Conservation (phyloP, 2,329 filamentous ascomycete species). For the Pyricularia sp. region DNA sequence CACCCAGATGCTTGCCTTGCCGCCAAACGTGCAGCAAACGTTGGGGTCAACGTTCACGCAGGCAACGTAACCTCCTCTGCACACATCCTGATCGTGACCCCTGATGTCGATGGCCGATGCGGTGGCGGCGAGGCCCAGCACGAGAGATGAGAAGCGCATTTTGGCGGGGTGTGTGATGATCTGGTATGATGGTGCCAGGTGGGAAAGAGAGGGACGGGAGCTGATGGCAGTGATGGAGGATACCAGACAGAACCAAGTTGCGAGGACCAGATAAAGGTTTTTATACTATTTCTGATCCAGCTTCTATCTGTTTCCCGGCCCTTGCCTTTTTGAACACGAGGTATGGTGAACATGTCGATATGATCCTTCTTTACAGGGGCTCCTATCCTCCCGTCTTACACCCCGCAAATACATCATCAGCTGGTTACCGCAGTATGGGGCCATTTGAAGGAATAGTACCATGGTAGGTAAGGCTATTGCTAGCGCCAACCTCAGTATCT, state of each 20-base stretch:
- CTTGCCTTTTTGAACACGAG: too few relatives aligned
- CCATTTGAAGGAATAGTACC: too few relatives aligned
- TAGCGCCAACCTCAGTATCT: too few relatives aligned
- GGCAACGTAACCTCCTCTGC: not conserved
- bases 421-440: too few relatives aligned
- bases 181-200: not conserved
- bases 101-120: constrained; percentile 1
- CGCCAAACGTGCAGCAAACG: not conserved
- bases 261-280: not conserved
- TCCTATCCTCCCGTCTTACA: too few relatives aligned
- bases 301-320: too few relatives aligned
- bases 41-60: not conserved
- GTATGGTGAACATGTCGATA: too few relatives aligned
- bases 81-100: not conserved
- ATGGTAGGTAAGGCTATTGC: too few relatives aligned
- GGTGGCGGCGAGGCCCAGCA: not conserved
- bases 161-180: not conserved
- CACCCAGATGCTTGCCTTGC: not conserved
- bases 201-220: not conserved
- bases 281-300: not conserved
- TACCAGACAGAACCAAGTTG: not conserved
- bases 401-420: too few relatives aligned
- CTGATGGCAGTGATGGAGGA: not conserved
- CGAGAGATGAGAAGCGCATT: not conserved
- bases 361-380: too few relatives aligned